phyloP scores from a whole-genome alignment of 345 rosid species.

The Salix udensis region DNA sequence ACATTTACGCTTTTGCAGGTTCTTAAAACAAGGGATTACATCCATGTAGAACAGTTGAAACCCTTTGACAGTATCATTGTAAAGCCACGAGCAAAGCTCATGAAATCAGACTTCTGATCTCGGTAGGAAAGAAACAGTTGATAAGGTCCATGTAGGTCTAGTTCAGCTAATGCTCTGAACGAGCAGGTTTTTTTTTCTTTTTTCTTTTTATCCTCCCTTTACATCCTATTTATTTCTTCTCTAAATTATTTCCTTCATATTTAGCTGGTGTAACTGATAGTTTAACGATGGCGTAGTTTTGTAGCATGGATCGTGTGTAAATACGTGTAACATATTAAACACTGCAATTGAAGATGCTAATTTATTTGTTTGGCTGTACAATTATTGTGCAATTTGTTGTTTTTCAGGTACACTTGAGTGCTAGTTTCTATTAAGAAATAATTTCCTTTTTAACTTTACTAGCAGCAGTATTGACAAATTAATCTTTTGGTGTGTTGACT shows the following conservation, averaged over 20 bases:
- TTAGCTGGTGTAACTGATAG: conserved; percentile 32
- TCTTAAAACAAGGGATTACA: conserved; percentile 83
- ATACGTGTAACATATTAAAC: conserved; percentile 12
- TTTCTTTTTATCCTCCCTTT: background rate
- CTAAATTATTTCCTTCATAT: background rate
- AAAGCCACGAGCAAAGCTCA: conserved; percentile 70
- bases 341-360: conserved; percentile 29
- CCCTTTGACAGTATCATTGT: conserved; percentile 62
- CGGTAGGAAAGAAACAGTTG: conserved; percentile 18
- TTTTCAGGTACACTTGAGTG: background rate
- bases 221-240: background rate
- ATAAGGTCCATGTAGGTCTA: conserved; percentile 19
- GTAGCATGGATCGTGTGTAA: conserved; percentile 24
- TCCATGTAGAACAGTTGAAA: conserved; percentile 79
- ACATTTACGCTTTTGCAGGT: conserved; percentile 42
- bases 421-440: background rate
- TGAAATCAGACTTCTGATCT: conserved; percentile 77
- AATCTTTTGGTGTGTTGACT: background rate
- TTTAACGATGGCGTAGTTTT: conserved; percentile 16
- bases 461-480: background rate
- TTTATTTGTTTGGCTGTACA: conserved; percentile 15
- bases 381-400: background rate
- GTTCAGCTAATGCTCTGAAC: conserved; percentile 6
- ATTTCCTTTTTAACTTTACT: background rate
- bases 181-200: background rate